Base-by-base conservation (phyloP, 1,139 yeast genomes). In the Debaryomycetaceae sp. region DNA sequence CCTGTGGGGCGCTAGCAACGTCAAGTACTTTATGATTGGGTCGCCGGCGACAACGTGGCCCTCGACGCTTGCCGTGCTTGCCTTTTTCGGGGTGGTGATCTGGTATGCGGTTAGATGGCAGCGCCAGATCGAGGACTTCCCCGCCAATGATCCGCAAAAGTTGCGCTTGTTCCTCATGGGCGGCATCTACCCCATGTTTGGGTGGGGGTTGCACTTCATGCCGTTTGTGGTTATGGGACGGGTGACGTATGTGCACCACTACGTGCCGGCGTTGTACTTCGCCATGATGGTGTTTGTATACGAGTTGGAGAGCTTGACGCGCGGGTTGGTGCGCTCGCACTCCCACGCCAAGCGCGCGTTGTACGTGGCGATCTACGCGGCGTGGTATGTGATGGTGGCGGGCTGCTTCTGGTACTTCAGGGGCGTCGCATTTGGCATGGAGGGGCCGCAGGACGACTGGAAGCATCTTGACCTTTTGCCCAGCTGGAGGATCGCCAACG, bases 201-300 rank as follows among this genome's bases (percentile, higher is more conserved):
- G 96, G 19, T 93, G 98, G 98, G 80, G 86, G 42, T 70, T 91
- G 56, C 98, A 93, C 60, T 93, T 70, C 58, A 57, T 81, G 50
- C 97, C 99, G 26, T 91, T 91, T 56, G 75, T 83, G 31, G 69
- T 89, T 43, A 91, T 91, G 98, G 88, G 95, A 17, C 83, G 99
- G 69, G 97, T 93, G 43, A 88, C 96, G 4, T 91, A 93, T 53
- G 91, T 91, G 27, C 99, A 91, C 58, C 99, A 91, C 61, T 91
- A 91, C 59, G 74, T 88, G 48, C 99, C 99, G 18, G 96, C 98
- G 0, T 73, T 89, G 44, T 91, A 89, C 65, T 91, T 93, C 63
- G 97, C 97, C 37, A 78, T 91, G 71, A 61, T 91, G 43, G 79
- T 86, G 18, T 71, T 83, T 50, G 77, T 81, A 35, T 91, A 83